Percentiles rank a stretch among this genome's conserved stretches.
Evolutionary conservation across 1,284 basidiomycete species (phyloP).

Genomic region (Fistulina hepatica): DNA sequence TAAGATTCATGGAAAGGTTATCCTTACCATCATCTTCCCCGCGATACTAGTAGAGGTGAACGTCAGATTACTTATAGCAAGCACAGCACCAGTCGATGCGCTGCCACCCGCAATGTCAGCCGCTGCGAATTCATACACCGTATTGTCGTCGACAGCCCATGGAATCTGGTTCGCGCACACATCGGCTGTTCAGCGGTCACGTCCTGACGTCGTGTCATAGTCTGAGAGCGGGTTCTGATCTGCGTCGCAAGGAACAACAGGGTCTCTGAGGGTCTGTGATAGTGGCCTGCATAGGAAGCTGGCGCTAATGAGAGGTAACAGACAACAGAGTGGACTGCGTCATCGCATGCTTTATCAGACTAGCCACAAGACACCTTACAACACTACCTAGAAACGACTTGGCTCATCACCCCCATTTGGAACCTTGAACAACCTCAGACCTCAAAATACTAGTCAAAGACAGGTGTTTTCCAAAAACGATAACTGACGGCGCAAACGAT

Average conservation of each 20-base stretch:
- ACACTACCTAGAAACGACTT: too few relatives aligned
- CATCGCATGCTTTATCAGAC: too few relatives aligned
- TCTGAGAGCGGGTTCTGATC: conserved; percentile 9
- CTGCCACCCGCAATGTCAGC: conserved; percentile 10
- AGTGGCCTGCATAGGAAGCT: too few relatives aligned
- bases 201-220: conserved; percentile 12
- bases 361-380: too few relatives aligned
- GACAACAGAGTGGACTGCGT: too few relatives aligned
- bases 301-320: too few relatives aligned
- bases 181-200: conserved; percentile 13
- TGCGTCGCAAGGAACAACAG: conserved; percentile 13
- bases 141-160: conserved; percentile 12
- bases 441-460: too few relatives aligned
- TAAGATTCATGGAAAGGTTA: not conserved
- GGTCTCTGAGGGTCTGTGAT: conserved; percentile 8
- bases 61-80: conserved; percentile 10
- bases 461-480: too few relatives aligned
- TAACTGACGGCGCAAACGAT: too few relatives aligned
- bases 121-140: conserved; percentile 14
- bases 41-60: conserved; percentile 10
- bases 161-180: conserved; percentile 13
- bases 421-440: too few relatives aligned
- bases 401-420: too few relatives aligned
- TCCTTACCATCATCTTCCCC: conserved; percentile 12
- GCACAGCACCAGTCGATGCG: conserved; percentile 13